These are phyloP conservation scores for Fraxinus ornus DNA, from an alignment of 305 asterid genomes.

Conservation along the genomic window DNA sequence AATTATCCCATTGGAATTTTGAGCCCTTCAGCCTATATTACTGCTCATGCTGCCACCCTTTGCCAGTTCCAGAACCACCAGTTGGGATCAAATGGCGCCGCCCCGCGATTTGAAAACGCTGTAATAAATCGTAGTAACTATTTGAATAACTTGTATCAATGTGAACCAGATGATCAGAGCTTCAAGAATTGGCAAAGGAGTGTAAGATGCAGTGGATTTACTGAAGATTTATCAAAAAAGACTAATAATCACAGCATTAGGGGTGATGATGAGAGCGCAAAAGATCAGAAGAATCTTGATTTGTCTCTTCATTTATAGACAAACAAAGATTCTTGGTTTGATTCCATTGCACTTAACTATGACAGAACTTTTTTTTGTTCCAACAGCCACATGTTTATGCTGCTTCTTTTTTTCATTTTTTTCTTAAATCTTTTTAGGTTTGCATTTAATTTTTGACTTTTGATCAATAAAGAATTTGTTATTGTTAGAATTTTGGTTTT, in stretches of 20 bases:
- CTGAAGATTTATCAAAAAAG: not conserved
- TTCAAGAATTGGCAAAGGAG: slow-evolving; percentile 25
- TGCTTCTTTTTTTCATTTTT: not conserved
- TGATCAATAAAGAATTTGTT: not conserved
- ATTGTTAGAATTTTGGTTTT: not conserved
- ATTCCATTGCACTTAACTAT: not conserved
- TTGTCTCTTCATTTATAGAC: slow-evolving; percentile 38
- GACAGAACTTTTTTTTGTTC: not conserved
- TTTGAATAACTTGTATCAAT: slow-evolving; percentile 4
- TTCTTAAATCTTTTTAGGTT: not conserved
- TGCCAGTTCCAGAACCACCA: slow-evolving; percentile 23
- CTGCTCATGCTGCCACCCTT: slow-evolving; percentile 31
- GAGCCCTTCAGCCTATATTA: slow-evolving; percentile 28
- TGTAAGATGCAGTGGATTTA: slow-evolving; percentile 1
- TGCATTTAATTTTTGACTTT: not conserved
- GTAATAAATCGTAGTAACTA: not conserved
- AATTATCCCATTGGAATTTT: slow-evolving; percentile 27
- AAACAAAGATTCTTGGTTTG: not conserved
- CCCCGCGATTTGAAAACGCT: slow-evolving; percentile 18
- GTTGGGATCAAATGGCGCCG: slow-evolving; percentile 20
- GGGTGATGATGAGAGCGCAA: slow-evolving; percentile 1
- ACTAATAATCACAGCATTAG: not conserved
- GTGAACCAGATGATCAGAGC: slow-evolving; percentile 18
- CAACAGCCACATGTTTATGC: not conserved
- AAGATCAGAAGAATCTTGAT: slow-evolving; percentile 34